Conservation (phyloP, 768 basidiomycete species). For the Lactifluus hygrophoroides region DNA sequence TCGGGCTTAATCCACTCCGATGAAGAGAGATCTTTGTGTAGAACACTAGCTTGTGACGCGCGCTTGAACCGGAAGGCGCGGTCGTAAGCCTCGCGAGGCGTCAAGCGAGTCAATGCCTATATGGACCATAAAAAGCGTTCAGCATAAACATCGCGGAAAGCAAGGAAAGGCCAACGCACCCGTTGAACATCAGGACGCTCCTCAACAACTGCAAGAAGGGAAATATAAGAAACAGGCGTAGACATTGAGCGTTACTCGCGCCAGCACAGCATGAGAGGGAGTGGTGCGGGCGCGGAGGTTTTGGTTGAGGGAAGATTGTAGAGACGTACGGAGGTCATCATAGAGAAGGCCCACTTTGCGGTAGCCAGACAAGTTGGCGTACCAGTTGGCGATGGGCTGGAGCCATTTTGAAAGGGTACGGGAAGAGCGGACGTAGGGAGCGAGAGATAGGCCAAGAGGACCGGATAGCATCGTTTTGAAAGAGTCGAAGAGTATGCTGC, state of each 20-base stretch:
- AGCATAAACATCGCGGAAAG: neutral
- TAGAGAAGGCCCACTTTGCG: constrained; percentile 84
- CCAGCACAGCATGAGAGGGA: constrained; percentile 12
- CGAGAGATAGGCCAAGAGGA: constrained; percentile 66
- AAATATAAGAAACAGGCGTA: constrained; percentile 11
- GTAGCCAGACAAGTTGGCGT: constrained; percentile 74
- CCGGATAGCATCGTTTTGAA: constrained; percentile 35
- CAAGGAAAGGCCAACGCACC: constrained; percentile 36
- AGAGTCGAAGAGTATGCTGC: neutral
- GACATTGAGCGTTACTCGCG: neutral
- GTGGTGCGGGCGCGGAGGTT: neutral
- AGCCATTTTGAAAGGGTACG: constrained; percentile 58
- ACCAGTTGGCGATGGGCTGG: constrained; percentile 76
- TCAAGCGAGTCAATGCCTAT: constrained; percentile 79
- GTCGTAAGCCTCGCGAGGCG: constrained; percentile 76
- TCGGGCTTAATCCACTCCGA: constrained; percentile 67
- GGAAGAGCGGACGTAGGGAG: constrained; percentile 63
- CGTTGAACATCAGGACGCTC: constrained; percentile 72
- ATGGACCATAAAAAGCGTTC: neutral
- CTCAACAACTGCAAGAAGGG: constrained; percentile 50
- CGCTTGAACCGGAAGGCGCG: constrained; percentile 83
- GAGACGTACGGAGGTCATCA: constrained; percentile 84
- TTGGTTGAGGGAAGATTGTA: neutral
- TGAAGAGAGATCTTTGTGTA: constrained; percentile 74
- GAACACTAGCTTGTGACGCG: constrained; percentile 69